A percentile compares a stretch with the other conserved stretches of the same genome.
phyloP scores from a whole-genome alignment of 106 monocot genomes.

The Dendrobium catenatum region DNA sequence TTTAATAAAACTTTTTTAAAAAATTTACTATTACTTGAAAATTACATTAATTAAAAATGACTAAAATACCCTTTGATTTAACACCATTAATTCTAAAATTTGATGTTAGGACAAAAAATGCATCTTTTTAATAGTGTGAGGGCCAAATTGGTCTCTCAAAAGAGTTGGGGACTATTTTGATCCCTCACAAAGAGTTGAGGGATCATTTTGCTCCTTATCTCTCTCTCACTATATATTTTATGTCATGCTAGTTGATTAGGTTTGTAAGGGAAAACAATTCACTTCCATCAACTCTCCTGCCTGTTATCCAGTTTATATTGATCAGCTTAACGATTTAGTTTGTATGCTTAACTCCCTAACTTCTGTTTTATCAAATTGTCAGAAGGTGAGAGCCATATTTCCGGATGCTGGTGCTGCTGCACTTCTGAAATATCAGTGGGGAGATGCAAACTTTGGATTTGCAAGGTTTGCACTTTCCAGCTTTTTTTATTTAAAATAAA shows the following conservation, averaged over 20 bases:
- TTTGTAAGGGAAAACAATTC: background rate
- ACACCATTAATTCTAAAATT: too few relatives aligned
- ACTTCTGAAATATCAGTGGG: conserved; percentile 84
- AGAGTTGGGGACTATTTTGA: too few relatives aligned
- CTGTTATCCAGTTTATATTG: background rate
- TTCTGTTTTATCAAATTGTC: conserved; percentile 6
- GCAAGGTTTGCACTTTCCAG: conserved; percentile 39
- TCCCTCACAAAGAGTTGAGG: too few relatives aligned
- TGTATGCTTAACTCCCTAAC: background rate
- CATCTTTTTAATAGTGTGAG: too few relatives aligned
- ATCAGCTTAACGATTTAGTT: background rate
- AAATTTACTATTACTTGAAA: too few relatives aligned
- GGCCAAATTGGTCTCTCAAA: too few relatives aligned
- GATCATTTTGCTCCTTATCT: too few relatives aligned
- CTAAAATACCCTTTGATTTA: too few relatives aligned
- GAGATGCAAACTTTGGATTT: conserved; percentile 76
- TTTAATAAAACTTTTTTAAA: too few relatives aligned
- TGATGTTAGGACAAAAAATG: too few relatives aligned
- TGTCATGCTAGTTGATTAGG: background rate
- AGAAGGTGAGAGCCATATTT: conserved; percentile 93
- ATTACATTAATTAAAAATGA: too few relatives aligned
- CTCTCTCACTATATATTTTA: too few relatives aligned
- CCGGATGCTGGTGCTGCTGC: conserved; percentile 95
- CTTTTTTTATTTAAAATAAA: background rate
- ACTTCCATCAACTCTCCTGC: background rate